Evolutionary conservation across 257 asterid species (phyloP).

Genomic region (Solanum sitiens): DNA sequence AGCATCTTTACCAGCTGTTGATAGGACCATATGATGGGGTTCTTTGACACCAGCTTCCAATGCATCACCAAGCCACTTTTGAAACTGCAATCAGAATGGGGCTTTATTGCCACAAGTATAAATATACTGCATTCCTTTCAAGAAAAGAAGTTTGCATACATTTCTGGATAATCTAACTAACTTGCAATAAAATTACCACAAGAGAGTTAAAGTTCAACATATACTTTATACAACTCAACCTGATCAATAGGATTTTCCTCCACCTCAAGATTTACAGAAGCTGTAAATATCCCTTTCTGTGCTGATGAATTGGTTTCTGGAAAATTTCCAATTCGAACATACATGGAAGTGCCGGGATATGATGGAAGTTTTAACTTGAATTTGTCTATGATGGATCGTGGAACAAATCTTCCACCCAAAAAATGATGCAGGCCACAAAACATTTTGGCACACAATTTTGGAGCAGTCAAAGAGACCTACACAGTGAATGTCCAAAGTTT

Average conservation of each 20-base stretch:
- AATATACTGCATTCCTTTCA: not conserved
- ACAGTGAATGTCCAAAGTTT: not conserved
- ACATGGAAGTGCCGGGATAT: conserved; percentile 25
- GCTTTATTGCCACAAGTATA: not conserved
- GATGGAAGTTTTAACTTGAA: conserved; percentile 19
- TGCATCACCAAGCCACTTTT: conserved; percentile 21
- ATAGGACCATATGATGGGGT: conserved; percentile 19
- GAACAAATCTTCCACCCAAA: conserved; percentile 25
- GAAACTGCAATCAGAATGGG: conserved; percentile 12
- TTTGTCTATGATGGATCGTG: conserved; percentile 12
- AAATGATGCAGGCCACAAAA: conserved; percentile 22
- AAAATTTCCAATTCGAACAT: conserved; percentile 11
- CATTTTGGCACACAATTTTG: conserved; percentile 24
- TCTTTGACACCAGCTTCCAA: conserved; percentile 18
- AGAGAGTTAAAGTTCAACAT: not conserved
- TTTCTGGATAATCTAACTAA: not conserved
- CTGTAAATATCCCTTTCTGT: not conserved
- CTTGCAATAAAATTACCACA: not conserved
- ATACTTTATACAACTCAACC: conserved; percentile 4
- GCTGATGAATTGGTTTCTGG: not conserved
- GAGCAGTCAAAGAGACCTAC: conserved; percentile 28
- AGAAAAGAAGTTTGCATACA: not conserved
- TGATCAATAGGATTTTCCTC: conserved; percentile 18
- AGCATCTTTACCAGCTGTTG: conserved; percentile 21
- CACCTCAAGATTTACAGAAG: not conserved